Evolutionary conservation across 257 asterid genomes (phyloP), one percentile per base, ranked within the genome.

Genomic region (Solanum chiquidenum): DNA sequence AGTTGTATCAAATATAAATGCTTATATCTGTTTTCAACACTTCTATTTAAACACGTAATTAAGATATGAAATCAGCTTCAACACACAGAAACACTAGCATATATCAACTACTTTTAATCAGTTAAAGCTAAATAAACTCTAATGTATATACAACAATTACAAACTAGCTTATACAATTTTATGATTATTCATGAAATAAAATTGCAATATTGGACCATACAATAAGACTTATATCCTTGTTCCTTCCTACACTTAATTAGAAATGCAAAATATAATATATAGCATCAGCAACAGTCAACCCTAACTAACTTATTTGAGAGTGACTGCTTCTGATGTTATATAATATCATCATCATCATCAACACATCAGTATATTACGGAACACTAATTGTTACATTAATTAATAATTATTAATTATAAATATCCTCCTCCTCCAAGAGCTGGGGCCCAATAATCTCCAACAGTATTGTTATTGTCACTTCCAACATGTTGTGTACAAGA

Each of bases 401-500:
- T 68, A 68, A 6, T 27, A 74, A 52, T 38, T 38, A 38, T 8
- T 38, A 38, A 40, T 74, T 74, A 74, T 82, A 83, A 92, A 91
- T 90, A 92, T 31, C 92, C 94, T 86, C 94, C 94, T 86, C 94
- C 92, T 3, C 92, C 92, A 0, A 91, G 90, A 38, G 92, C 86
- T 3, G 94, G 92, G 77, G 94, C 91, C 88, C 91, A 91, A 89
- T 87, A 90, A 72, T 92, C 92, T 23, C 90, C 98, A 11, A 94
- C 98, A 42, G 88, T 88, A 5, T 87, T 88, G 4, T 33, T 72
- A 18, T 14, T 71, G 46, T 93, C 97, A 27, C 86, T 89, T 85
- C 92, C 98, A 6, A 96, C 93, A 33, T 91, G 91, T 76, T 94
- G 97, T 34, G 97, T 95, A 91, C 94, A 95, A 84, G 98, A 92